Conservation (phyloP, 2,329 filamentous ascomycete genomes). For the Magnaporthiopsis poae region DNA sequence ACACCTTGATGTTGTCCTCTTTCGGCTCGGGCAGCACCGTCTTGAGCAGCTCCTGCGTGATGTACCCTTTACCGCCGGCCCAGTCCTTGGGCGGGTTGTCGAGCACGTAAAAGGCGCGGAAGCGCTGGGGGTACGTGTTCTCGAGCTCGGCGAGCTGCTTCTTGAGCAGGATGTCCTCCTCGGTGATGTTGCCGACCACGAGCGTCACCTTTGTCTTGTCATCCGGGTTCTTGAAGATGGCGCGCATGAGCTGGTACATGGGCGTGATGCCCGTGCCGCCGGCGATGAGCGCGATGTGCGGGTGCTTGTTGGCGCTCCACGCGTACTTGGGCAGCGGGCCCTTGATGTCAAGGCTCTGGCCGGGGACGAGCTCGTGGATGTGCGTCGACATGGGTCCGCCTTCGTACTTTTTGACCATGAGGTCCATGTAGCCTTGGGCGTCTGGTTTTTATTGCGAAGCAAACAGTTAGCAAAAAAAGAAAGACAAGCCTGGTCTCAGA, state of each 20-base stretch:
- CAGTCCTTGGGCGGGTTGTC: constrained; percentile 74
- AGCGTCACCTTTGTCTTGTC: constrained; percentile 98
- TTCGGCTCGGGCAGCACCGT: constrained; percentile 88
- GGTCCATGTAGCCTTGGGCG: constrained; percentile 69
- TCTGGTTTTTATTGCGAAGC: too few species aligned
- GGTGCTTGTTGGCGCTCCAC: constrained; percentile 85
- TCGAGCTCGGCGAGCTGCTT: constrained; percentile 76
- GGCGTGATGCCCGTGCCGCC: constrained; percentile 95
- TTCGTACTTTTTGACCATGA: constrained; percentile 86
- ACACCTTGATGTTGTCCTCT: constrained; percentile 80
- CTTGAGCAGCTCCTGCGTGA: constrained; percentile 88
- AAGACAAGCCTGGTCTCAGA: too few species aligned
- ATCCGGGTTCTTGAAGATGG: constrained; percentile 90
- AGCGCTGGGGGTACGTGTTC: constrained; percentile 89
- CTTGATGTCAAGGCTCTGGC: constrained; percentile 82
- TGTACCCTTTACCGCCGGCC: constrained; percentile 66
- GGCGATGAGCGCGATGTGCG: constrained; percentile 78
- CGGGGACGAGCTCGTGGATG: constrained; percentile 70
- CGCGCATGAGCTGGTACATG: constrained; percentile 87
- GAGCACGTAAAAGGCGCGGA: constrained; percentile 88
- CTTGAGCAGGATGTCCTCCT: constrained; percentile 87
- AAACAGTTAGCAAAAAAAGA: too few species aligned
- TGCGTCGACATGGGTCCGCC: constrained; percentile 85
- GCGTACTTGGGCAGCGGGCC: constrained; percentile 89
- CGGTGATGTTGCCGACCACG: constrained; percentile 78